A percentile compares a stretch with the other conserved stretches of the same genome.
phyloP scores from a whole-genome alignment of 148 eudicot genomes.

The Cornus suecica region DNA sequence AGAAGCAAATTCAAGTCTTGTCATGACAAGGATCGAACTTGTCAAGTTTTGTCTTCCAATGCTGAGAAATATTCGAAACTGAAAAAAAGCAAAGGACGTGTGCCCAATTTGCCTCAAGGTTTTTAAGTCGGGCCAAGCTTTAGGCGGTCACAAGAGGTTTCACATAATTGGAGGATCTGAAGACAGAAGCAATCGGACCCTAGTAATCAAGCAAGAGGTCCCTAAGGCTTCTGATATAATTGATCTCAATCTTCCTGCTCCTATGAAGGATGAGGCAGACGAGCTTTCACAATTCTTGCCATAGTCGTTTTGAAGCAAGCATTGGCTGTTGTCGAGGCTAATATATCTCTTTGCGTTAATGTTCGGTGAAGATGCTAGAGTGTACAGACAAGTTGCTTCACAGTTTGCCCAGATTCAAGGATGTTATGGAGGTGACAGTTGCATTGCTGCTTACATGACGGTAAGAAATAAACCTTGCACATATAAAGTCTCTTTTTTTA shows the following conservation, averaged over 20 bases:
- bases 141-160: conserved; percentile 96
- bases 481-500: neutral
- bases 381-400: neutral
- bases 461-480: neutral
- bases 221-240: conserved; percentile 32
- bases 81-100: conserved; percentile 60
- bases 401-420: conserved; percentile 6
- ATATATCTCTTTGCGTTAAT: neutral
- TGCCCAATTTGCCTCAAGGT: conserved; percentile 79
- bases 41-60: conserved; percentile 14
- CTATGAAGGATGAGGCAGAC: conserved; percentile 48
- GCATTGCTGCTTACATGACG: conserved; percentile 4
- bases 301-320: conserved; percentile 27
- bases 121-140: conserved; percentile 89
- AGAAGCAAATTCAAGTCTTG: conserved; percentile 32
- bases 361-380: neutral
- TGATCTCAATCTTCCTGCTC: conserved; percentile 89
- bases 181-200: conserved; percentile 18
- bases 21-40: conserved; percentile 14
- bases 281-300: conserved; percentile 33
- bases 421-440: neutral
- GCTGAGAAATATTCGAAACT: conserved; percentile 26
- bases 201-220: conserved; percentile 11
- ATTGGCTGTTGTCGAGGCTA: neutral
- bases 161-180: conserved; percentile 51